Base-by-base conservation (phyloP, 169 alveolate species). In the Fabrea salina region DNA sequence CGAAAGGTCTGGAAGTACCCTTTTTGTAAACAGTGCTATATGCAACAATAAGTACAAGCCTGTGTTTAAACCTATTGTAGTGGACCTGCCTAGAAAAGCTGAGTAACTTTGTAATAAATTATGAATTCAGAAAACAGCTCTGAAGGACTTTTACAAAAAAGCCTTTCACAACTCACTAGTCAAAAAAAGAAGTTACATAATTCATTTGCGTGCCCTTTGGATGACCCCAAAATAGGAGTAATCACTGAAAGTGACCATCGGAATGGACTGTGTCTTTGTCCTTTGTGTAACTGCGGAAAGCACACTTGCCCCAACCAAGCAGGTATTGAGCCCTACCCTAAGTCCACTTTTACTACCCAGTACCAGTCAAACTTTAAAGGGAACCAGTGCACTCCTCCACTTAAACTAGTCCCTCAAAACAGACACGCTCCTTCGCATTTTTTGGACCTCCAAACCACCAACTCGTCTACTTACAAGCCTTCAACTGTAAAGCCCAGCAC, bases 11-110 rank as follows among this genome's bases (percentile, higher is more conserved):
- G 76, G 43, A 7, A 40, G 32, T 1, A 71, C 54, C 5, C 56
- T 25, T n/a, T 80, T 41, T 71, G 30, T 80, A 16, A 80, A 80
- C 35, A 68, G 76, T 43, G 33, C 74, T 25, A 56, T 80, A 4
- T 66, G 79, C 47, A 61, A 68, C 33, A 19, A 57, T 1, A n/a
- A 37, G 8, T 80, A 66, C 27, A 25, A 40, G 5, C 61, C 79
- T n/a, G 30, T 33, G 16, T 58, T 40, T 56, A 71, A 54, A 43
- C 82, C 86, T 25, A 41, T 76, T 41, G 77, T 76, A 11, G n/a
- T 76, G 44, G 79, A 59, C 37, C 35, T 76, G 22, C 83, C 83
- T 40, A 8, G 19, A 0, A 72, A 16, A 16, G 7, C 11, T 8
- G 25, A 8, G 11, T 54, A 11, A 54, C n/a, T n/a, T n/a, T n/a